Conservation (phyloP, 768 basidiomycete genomes). For the Boletus bicolor region DNA sequence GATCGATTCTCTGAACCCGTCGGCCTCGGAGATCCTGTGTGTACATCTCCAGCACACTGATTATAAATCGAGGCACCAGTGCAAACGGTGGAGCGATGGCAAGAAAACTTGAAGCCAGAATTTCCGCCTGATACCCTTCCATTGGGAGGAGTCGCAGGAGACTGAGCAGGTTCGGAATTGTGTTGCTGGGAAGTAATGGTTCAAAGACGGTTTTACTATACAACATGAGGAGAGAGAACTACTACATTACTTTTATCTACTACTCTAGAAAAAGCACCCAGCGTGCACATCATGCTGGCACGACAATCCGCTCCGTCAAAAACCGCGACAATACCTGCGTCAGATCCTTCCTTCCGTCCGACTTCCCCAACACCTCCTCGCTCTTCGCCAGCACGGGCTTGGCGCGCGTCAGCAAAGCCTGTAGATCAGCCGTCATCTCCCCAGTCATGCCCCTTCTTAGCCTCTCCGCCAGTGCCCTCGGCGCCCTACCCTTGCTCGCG, state of each 20-base stretch:
- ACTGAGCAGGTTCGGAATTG: neutral
- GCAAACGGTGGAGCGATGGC: neutral
- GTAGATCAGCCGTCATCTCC: constrained; percentile 73
- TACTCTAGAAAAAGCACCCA: neutral
- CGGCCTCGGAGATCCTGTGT: neutral
- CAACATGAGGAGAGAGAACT: neutral
- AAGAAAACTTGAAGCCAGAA: neutral
- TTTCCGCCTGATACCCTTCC: neutral
- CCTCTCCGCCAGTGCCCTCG: constrained; percentile 57
- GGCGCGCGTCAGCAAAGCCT: constrained; percentile 61
- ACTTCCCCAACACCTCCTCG: constrained; percentile 43
- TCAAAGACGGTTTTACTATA: neutral
- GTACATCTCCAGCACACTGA: neutral
- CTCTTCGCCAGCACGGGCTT: constrained; percentile 63
- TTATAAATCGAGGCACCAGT: neutral
- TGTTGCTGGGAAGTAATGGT: neutral
- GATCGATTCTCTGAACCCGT: neutral
- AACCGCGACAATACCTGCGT: constrained; percentile 60
- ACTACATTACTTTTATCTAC: constrained; percentile 18
- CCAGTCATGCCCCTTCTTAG: constrained; percentile 75
- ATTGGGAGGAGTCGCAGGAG: neutral
- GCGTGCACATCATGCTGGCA: constrained; percentile 31
- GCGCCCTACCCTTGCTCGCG: constrained; percentile 37
- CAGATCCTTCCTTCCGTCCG: constrained; percentile 46
- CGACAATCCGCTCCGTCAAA: constrained; percentile 57